Conservation (phyloP, 208 protist genomes). For the Naegleria lovaniensis region DNA sequence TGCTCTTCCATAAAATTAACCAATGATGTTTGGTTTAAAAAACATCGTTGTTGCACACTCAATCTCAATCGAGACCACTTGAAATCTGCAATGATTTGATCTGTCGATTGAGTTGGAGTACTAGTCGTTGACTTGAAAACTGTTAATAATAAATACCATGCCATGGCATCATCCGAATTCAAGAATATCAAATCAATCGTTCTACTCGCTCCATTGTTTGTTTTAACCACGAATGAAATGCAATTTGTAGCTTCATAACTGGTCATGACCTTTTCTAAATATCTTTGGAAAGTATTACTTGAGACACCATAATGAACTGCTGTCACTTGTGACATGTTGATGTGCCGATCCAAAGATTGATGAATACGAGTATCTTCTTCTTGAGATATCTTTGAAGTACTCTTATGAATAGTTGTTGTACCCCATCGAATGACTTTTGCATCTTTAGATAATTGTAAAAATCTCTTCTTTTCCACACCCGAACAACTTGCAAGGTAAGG, state of each 20-base stretch:
- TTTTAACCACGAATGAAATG: not conserved
- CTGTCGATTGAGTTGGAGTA: not conserved
- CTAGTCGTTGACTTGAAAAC: not conserved
- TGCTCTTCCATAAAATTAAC: not conserved
- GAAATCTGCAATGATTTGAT: not conserved
- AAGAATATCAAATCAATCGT: not conserved
- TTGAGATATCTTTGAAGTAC: not conserved
- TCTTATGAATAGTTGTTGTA: not conserved
- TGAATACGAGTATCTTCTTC: not conserved
- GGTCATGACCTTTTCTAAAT: not conserved
- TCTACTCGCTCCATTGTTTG: not conserved
- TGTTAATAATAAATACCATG: not conserved
- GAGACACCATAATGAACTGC: not conserved
- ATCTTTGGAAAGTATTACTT: not conserved
- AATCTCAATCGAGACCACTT: not conserved
- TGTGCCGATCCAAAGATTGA: not conserved
- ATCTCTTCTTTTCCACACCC: not conserved
- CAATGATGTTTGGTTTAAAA: not conserved
- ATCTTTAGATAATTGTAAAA: constrained; percentile 2
- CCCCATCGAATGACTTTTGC: not conserved
- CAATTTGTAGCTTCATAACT: not conserved
- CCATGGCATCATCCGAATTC: not conserved
- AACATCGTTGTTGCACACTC: not conserved
- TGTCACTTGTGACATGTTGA: not conserved
- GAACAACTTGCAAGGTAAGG: not conserved